Evolutionary conservation across 176 grass and related monocot genomes (phyloP).

Genomic region (Miscanthus lutarioriparius): DNA sequence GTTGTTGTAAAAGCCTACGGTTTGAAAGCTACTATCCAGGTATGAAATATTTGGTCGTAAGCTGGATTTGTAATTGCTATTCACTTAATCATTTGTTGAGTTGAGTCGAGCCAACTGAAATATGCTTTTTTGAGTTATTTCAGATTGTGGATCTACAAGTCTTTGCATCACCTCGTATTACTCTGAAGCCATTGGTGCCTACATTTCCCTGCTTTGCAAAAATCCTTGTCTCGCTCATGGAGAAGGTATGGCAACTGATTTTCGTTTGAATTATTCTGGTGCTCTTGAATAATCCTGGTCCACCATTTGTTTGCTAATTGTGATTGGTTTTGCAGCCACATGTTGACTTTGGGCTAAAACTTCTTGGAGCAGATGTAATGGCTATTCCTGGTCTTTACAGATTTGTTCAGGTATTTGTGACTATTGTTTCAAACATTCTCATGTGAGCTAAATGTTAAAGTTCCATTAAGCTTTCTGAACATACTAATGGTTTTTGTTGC

Average conservation of each 20-base stretch:
- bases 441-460: constrained; percentile 12
- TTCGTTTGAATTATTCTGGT: background rate
- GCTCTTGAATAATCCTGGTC: constrained; percentile 15
- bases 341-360: constrained; percentile 97
- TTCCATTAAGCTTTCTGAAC: background rate
- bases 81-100: constrained; percentile 13
- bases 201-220: constrained; percentile 94
- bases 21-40: constrained; percentile 81
- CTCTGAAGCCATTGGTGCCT: constrained; percentile 87
- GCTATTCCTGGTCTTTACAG: constrained; percentile 96
- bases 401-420: constrained; percentile 71
- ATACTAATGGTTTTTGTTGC: background rate
- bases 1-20: constrained; percentile 77
- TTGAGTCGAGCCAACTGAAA: constrained; percentile 7
- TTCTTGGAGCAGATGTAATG: constrained; percentile 92
- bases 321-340: constrained; percentile 73
- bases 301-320: constrained; percentile 26
- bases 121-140: constrained; percentile 33
- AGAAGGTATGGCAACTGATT: constrained; percentile 59
- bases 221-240: constrained; percentile 85
- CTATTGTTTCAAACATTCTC: constrained; percentile 10
- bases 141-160: constrained; percentile 96
- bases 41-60: constrained; percentile 27
- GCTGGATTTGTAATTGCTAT: constrained; percentile 17
- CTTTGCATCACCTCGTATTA: constrained; percentile 87